These are phyloP conservation scores for Buddleja alternifolia DNA, from an alignment of 257 asterid genomes.

Conservation along the genomic window DNA sequence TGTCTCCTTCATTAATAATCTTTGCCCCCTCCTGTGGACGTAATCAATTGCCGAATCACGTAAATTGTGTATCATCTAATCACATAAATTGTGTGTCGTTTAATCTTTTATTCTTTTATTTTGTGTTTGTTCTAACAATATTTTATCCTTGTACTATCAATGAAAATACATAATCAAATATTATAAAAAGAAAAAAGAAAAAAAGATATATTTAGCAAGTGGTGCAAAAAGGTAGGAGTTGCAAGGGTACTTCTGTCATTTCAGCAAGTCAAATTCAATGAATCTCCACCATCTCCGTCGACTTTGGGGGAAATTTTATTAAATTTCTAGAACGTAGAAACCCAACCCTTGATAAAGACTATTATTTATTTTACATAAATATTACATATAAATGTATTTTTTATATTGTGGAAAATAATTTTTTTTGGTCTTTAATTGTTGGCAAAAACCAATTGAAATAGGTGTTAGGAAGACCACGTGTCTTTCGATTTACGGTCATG, in stretches of 20 bases:
- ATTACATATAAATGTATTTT: neutral
- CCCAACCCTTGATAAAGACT: slow-evolving; percentile 24
- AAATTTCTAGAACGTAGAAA: slow-evolving; percentile 7
- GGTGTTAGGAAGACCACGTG: slow-evolving; percentile 31
- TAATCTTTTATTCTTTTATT: too few relatives aligned
- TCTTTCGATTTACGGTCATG: neutral
- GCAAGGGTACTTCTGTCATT: slow-evolving; percentile 18
- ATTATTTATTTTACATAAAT: neutral
- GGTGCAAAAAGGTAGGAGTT: slow-evolving; percentile 3
- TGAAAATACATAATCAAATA: too few relatives aligned
- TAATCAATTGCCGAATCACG: too few relatives aligned
- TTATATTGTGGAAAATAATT: neutral
- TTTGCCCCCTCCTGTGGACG: too few relatives aligned
- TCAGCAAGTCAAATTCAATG: slow-evolving; percentile 13
- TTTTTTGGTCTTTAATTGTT: neutral
- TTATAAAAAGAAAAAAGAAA: neutral
- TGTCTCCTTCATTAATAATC: too few relatives aligned
- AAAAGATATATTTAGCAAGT: neutral
- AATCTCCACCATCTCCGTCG: slow-evolving; percentile 11
- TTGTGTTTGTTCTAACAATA: too few relatives aligned
- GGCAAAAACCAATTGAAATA: neutral
- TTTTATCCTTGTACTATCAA: too few relatives aligned
- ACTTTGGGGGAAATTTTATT: neutral
- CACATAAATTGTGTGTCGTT: too few relatives aligned
- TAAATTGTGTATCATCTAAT: too few relatives aligned